Evolutionary conservation across 495 filamentous ascomycete species (phyloP).

Genomic region (Oidiodendron maius): DNA sequence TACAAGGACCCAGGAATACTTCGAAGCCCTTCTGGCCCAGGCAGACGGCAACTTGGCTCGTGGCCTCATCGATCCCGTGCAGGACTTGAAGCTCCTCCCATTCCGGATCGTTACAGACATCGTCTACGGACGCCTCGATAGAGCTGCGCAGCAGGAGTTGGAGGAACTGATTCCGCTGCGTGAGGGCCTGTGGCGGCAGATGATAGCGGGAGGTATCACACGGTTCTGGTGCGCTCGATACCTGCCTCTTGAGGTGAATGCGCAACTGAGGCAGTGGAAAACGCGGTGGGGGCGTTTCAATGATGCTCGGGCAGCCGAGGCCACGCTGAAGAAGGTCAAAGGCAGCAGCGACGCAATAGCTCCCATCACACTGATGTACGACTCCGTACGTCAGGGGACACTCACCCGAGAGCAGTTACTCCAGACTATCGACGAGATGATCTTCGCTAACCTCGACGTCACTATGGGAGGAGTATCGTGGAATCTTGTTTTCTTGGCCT

Average conservation of each 20-base stretch:
- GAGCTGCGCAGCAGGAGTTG: slow-evolving; percentile 15
- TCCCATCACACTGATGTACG: slow-evolving; percentile 21
- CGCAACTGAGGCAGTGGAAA: slow-evolving; percentile 18
- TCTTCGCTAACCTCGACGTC: slow-evolving; percentile 43
- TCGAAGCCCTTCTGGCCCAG: background rate
- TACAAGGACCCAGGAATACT: background rate
- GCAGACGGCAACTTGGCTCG: background rate
- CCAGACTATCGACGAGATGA: slow-evolving; percentile 38
- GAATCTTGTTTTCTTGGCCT: slow-evolving; percentile 33
- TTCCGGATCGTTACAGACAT: slow-evolving; percentile 30
- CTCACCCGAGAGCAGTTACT: slow-evolving; percentile 24
- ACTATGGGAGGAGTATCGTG: slow-evolving; percentile 33
- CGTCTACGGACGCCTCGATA: slow-evolving; percentile 26
- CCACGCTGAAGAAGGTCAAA: background rate
- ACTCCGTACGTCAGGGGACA: slow-evolving; percentile 8
- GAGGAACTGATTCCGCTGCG: slow-evolving; percentile 17
- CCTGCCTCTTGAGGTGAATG: slow-evolving; percentile 20
- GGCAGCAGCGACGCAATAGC: too few species aligned
- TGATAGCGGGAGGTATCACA: slow-evolving; percentile 26
- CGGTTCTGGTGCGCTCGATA: slow-evolving; percentile 15
- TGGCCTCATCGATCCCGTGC: slow-evolving; percentile 23
- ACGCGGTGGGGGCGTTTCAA: slow-evolving; percentile 21
- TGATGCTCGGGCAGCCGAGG: slow-evolving; percentile 6
- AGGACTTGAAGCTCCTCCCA: slow-evolving; percentile 29
- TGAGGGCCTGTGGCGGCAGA: slow-evolving; percentile 23